A percentile compares a stretch with the other conserved stretches of the same genome.
phyloP scores from a whole-genome alignment of 306 rosid species.

The Alnus glutinosa region DNA sequence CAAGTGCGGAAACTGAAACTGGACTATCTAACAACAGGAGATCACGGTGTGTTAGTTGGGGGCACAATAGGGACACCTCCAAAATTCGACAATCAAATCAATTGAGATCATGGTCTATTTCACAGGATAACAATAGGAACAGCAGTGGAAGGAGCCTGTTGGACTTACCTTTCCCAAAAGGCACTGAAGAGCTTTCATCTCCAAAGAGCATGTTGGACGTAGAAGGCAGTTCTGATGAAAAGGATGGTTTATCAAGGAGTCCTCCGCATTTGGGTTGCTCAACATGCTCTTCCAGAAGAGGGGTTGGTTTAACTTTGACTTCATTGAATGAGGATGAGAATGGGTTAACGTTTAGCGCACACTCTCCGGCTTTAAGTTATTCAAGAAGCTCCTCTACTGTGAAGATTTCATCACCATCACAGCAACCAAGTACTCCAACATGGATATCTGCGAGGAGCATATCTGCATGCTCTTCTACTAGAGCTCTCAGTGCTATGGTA shows the following conservation, averaged over 20 bases:
- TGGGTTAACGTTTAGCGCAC: not conserved
- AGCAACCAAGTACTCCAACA: not conserved
- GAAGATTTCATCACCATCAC: not conserved
- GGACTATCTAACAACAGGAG: not conserved
- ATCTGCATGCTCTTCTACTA: not conserved
- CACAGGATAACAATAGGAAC: not conserved
- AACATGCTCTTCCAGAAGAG: not conserved
- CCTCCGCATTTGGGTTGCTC: not conserved
- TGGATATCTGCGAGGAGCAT: not conserved
- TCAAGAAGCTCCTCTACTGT: not conserved
- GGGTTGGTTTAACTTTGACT: not conserved
- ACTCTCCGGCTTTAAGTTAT: too few relatives aligned
- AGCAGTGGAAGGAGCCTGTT: not conserved
- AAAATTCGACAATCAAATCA: not conserved
- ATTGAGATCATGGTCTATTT: not conserved
- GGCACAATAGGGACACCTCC: not conserved
- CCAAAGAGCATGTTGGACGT: slow-evolving; percentile 23
- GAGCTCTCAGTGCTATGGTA: not conserved
- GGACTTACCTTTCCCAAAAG: not conserved
- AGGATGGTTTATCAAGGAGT: slow-evolving; percentile 11
- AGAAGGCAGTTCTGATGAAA: slow-evolving; percentile 22
- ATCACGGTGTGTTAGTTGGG: too few relatives aligned
- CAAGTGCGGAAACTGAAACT: not conserved
- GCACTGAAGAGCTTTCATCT: slow-evolving; percentile 12
- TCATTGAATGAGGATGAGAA: not conserved